A percentile compares a stretch with the other conserved stretches of the same genome.
These are phyloP conservation scores for Prunella vulgaris DNA, from an alignment of 257 asterid species.

Conservation along the genomic window DNA sequence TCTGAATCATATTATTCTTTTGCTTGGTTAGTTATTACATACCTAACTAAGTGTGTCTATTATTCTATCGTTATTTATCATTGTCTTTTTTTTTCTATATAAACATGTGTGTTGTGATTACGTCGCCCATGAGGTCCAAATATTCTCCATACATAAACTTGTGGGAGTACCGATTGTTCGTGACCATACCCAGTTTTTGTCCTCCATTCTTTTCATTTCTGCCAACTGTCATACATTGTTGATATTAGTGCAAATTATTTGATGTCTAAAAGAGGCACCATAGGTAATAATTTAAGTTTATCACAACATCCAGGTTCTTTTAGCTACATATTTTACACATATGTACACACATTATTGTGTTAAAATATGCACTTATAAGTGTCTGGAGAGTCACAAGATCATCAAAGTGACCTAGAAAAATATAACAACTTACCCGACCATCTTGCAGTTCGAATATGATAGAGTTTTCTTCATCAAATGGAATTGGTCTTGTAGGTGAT, in stretches of 20 bases:
- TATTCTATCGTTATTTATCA: background rate
- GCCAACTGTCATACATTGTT: slow-evolving; percentile 50
- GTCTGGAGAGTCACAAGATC: background rate
- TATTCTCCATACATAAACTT: slow-evolving; percentile 52
- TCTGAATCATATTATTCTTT: background rate
- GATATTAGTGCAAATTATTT: background rate
- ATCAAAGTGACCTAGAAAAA: background rate
- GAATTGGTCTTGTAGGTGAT: slow-evolving; percentile 58
- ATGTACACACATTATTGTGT: background rate
- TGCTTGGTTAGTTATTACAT: background rate
- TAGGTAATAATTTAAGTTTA: too few species aligned
- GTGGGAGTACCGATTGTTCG: slow-evolving; percentile 82
- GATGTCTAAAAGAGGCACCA: background rate
- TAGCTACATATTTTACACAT: background rate
- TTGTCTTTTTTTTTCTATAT: background rate
- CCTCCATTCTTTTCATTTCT: slow-evolving; percentile 53
- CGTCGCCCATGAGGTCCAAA: slow-evolving; percentile 60
- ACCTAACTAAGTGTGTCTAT: background rate
- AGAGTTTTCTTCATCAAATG: slow-evolving; percentile 59
- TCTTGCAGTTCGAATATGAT: slow-evolving; percentile 76
- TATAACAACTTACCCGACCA: slow-evolving; percentile 62
- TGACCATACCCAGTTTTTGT: slow-evolving; percentile 61
- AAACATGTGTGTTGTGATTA: slow-evolving; percentile 5
- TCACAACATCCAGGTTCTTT: background rate
- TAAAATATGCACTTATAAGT: background rate